Evolutionary conservation across 2,329 filamentous ascomycete genomes (phyloP), one percentile per base, ranked within the genome.

Genomic region (Aspergillus intermedius): DNA sequence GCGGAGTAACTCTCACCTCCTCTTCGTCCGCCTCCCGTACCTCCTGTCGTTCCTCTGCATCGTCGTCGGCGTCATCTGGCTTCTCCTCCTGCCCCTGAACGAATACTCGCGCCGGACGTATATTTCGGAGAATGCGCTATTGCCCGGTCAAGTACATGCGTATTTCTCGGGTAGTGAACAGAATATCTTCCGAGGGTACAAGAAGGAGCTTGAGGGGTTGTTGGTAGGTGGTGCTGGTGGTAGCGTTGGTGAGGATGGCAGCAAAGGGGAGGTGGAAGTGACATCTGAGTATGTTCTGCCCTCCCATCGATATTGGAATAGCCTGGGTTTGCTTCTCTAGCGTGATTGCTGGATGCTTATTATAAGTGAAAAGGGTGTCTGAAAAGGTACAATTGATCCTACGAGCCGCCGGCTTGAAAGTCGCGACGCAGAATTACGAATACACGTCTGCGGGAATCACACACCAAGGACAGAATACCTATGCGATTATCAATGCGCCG

Each of bases 161-260:
- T 98, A 98, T 70, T 98, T 98, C 65, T 85, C 88, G 5, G 93
- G 93, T 15, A 95, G 89, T 68, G 93, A 98, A 66, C 91, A 97
- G 74, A 87, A 96, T 68, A 82, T 97, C 55, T 91, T 97, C 63
- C 81, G 90, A 42, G 93, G 89, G 6, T 97, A 94, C 68, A 83
- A 86, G 62, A 84, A 88, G 63, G 93, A 97, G 72, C 77, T 95
- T 45, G 82, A 87, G 57, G 76, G 72, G 7, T 63, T 61, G 63
- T 44, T 69, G 23, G 50, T 58, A 2, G 49, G 46, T 7, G 52
- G 56, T n/a, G 74, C 52, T 60, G 64, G 58, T 50, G 67, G 13
- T 49, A 62, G 10, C 3, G 23, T 9, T 15, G 42, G 42, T n/a
- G 23, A 17, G 17, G 12, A 42, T 47, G 37, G 51, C 46, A 10